Evolutionary conservation across 1,139 yeast species (phyloP).

Genomic region (Yamadazyma triangularis): DNA sequence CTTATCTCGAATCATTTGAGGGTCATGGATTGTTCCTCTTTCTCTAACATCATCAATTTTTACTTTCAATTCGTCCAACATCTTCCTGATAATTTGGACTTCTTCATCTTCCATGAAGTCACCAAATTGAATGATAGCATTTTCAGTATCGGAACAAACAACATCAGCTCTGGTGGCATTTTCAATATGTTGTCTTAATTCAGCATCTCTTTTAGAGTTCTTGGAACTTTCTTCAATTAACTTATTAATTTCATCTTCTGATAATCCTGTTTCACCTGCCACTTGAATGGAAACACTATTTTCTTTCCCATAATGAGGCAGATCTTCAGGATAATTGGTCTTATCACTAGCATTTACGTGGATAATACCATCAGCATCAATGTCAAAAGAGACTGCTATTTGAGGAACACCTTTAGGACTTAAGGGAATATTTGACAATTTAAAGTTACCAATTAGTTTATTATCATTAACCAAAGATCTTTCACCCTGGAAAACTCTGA

Average conservation of each 20-base stretch:
- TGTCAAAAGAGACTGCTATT: conserved; percentile 67
- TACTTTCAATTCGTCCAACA: conserved; percentile 31
- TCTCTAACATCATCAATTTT: conserved; percentile 47
- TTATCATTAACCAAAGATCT: conserved; percentile 70
- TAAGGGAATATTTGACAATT: conserved; percentile 61
- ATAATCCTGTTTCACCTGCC: conserved; percentile 62
- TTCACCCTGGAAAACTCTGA: conserved; percentile 77
- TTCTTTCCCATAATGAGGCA: conserved; percentile 24
- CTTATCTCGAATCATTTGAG: conserved; percentile 33
- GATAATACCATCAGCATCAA: conserved; percentile 80
- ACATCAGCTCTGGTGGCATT: conserved; percentile 54
- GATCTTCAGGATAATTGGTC: conserved; percentile 43
- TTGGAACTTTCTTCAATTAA: conserved; percentile 51
- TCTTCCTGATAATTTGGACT: conserved; percentile 20
- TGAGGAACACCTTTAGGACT: conserved; percentile 78
- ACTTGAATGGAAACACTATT: conserved; percentile 60
- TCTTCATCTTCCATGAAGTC: conserved; percentile 35
- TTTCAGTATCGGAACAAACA: conserved; percentile 52
- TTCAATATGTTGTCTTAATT: conserved; percentile 35
- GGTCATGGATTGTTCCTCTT: conserved; percentile 27
- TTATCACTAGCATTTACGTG: conserved; percentile 69
- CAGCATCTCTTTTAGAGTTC: conserved; percentile 40
- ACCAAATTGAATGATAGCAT: conserved; percentile 45
- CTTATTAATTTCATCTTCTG: conserved; percentile 57
- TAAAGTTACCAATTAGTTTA: conserved; percentile 68